Base-by-base conservation (phyloP, 768 basidiomycete genomes). In the Trametes cinnabarina region DNA sequence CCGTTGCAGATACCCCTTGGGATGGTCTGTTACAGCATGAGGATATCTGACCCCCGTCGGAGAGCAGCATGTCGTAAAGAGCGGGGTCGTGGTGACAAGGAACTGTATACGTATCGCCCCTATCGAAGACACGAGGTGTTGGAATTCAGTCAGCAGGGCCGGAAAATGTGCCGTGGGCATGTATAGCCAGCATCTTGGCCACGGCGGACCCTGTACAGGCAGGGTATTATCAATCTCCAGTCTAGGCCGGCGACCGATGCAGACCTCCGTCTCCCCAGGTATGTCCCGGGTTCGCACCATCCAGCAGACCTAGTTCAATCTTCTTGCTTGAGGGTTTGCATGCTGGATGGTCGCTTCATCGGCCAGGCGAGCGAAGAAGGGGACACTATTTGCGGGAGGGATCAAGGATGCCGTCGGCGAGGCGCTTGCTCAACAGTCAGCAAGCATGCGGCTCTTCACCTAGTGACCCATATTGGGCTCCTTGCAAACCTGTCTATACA, bases 41-140 rank as follows among this genome's bases (percentile, higher is more conserved):
- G 26, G 25, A 46, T 46, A 14, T 26, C 25, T 46, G 41, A 22
- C 44, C 23, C 23, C 44, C 19, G 10, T 25, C 4, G 25, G 12
- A 26, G 23, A 14, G 34, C 23, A 22, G 14, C 19, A 44, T 47
- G 44, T 43, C 53, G 43, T 47, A 47, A 46, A n/a, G 44, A 10
- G 53, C 34, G 53, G 43, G 25, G 44, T 34, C 35, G 34, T 47
- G 53, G 34, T 39, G 53, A 17, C 47, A 25, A 14, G 23, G 42
- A 32, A 54, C 6, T 54, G 42, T 54, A 54, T 54, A 25, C 22
- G 49, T 22, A 35, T 34, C 32, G 46, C 54, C 54, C 54, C 54
- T 55, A 55, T 55, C 54, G 46, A 9, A 32, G 35, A 23, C 54
- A 55, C 37, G 54, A 55, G 54, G 56, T 46, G 56, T 14, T 47